phyloP scores from a whole-genome alignment of 208 protist species.

The Crithidia thermophila region DNA sequence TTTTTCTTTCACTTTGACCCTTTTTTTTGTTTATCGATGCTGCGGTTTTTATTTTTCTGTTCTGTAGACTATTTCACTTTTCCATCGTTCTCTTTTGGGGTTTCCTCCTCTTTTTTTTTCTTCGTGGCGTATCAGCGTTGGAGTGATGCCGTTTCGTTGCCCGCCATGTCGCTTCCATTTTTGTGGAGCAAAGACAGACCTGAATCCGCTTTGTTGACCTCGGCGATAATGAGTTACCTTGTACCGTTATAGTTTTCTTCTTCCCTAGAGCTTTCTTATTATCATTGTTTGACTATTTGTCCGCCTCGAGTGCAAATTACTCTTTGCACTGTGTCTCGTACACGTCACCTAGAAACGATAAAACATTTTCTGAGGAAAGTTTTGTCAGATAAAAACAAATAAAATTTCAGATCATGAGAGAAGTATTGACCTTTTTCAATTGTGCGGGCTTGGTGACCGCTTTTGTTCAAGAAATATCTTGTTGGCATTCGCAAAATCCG shows the following conservation, averaged over 20 bases:
- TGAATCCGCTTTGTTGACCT: too few relatives aligned
- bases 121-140: background rate
- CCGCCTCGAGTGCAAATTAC: background rate
- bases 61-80: background rate
- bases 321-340: background rate
- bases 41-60: slow-evolving; percentile 1
- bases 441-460: too few relatives aligned
- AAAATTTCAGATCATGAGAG: background rate
- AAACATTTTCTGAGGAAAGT: too few relatives aligned
- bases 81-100: background rate
- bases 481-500: too few relatives aligned
- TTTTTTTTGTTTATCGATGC: background rate
- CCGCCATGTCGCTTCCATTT: too few relatives aligned
- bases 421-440: background rate
- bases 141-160: too few relatives aligned
- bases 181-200: too few relatives aligned
- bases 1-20: background rate
- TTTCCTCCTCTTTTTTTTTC: slow-evolving; percentile 20
- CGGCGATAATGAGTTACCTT: background rate
- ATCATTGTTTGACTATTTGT: background rate
- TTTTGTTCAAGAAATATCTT: too few relatives aligned
- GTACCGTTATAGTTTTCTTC: too few relatives aligned
- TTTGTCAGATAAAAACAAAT: too few relatives aligned
- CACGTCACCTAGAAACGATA: too few relatives aligned
- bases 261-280: background rate